These are phyloP conservation scores for Patellifolia procumbens DNA, from an alignment of 179 eudicot species.

Conservation along the genomic window DNA sequence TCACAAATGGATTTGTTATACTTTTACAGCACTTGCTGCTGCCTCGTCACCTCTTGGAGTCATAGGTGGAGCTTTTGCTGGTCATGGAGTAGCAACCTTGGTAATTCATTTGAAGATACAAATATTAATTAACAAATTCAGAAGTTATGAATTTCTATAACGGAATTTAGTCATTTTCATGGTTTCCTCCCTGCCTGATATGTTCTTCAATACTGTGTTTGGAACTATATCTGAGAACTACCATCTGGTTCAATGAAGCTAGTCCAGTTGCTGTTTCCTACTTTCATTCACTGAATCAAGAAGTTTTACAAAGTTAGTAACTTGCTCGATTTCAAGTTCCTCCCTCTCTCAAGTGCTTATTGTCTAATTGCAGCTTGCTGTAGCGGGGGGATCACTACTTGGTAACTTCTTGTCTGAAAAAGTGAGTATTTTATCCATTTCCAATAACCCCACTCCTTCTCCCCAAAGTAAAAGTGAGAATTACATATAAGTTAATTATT, in stretches of 20 bases:
- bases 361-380: constrained; percentile 73
- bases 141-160: not conserved
- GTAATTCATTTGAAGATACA: constrained; percentile 35
- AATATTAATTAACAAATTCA: not conserved
- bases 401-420: constrained; percentile 92
- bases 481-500: no score
- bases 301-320: not conserved
- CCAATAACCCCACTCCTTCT: no score
- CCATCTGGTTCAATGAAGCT: not conserved
- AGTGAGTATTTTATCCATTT: constrained; percentile 39
- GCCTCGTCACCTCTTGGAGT: constrained; percentile 98
- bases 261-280: not conserved
- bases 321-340: not conserved
- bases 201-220: not conserved
- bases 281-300: not conserved
- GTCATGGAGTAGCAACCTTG: constrained; percentile 93
- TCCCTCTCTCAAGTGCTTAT: not conserved
- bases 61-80: constrained; percentile 87
- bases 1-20: not conserved
- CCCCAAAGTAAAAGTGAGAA: no score
- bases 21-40: constrained; percentile 81
- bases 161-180: not conserved
- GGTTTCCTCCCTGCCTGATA: constrained; percentile 1
- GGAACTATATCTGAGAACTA: not conserved
- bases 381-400: constrained; percentile 82